Base-by-base conservation (phyloP, 1,284 basidiomycete species). In the Apiotrichum porosum region DNA sequence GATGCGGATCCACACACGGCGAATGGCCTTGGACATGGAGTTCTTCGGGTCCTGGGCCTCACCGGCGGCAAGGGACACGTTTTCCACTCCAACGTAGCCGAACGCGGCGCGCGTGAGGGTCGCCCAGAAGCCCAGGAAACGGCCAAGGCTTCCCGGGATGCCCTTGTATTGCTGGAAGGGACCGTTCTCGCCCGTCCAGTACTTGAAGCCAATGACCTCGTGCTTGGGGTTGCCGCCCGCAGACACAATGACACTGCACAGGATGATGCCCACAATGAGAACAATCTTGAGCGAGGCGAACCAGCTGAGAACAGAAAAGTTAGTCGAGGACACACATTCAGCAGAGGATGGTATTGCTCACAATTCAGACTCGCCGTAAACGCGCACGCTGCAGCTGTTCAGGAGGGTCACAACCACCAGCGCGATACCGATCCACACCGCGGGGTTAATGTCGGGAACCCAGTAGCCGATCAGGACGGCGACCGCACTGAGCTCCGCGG, bases 381-480 rank as follows among this genome's bases (percentile, higher is more conserved):
- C 61, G 14, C 82, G 83, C 80, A 24, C 86, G 85, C 47, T 83
- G 75, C 62, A 85, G 5, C 37, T 44, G 42, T 52, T 56, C 37
- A 56, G 50, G 21, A 72, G 72, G 22, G 88, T 71, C 38, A 85
- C 83, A 10, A 89, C 77, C 22, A 85, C 69, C 56, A 89, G 74
- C 60, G 81, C 84, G 52, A 92, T 75, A 0, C 83, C 78, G 49
- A 92, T 83, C 87, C 87, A 56, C 35, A 77, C 81, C 10, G 83
- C 83, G 52, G 82, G 26, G 65, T 79, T 87, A 56, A 84, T 75
- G 21, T 71, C 63, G 5, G 69, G 60, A 63, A 64, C 59, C 86
- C 86, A 90, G 65, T 80, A 86, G 37, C 83, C 78, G 59, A 90
- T 82, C n/a, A 91, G 75, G 14, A 90, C 79, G 3, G 86, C 79